phyloP scores from a whole-genome alignment of 306 rosid genomes.

The Corylus heterophylla region DNA sequence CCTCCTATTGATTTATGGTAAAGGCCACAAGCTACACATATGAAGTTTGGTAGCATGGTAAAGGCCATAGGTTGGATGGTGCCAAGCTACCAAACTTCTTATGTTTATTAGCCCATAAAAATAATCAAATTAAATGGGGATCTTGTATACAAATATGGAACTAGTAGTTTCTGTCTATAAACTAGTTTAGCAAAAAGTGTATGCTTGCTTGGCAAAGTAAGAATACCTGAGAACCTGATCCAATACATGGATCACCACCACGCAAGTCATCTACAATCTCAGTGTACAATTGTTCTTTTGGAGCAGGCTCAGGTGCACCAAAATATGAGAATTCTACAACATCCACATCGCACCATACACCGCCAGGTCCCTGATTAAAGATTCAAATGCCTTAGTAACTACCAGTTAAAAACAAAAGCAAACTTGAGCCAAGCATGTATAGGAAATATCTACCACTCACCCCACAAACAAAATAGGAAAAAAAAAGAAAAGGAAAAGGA shows the following conservation, averaged over 20 bases:
- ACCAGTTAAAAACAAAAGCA: neutral
- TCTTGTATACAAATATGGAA: neutral
- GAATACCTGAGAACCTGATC: conserved; percentile 97
- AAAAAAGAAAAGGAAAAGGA: neutral
- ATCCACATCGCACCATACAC: conserved; percentile 99
- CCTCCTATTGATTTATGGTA: too few relatives aligned
- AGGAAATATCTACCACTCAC: neutral
- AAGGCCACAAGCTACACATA: too few relatives aligned
- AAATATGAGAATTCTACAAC: conserved; percentile 97
- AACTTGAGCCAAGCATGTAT: conserved; percentile 3
- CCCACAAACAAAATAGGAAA: neutral
- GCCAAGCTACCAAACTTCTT: neutral
- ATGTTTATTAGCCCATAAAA: neutral
- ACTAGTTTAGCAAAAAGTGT: neutral
- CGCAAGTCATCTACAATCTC: conserved; percentile 94
- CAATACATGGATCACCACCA: conserved; percentile 91
- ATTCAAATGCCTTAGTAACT: conserved; percentile 21
- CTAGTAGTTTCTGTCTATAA: neutral
- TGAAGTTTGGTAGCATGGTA: too few relatives aligned
- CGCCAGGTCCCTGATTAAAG: conserved; percentile 93
- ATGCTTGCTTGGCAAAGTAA: conserved; percentile 16
- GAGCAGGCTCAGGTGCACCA: conserved; percentile 99
- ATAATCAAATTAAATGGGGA: neutral
- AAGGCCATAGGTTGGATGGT: neutral
- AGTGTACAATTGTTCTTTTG: conserved; percentile 90